phyloP scores from a whole-genome alignment of 2,329 filamentous ascomycete species.

The Sporothrix protearum region DNA sequence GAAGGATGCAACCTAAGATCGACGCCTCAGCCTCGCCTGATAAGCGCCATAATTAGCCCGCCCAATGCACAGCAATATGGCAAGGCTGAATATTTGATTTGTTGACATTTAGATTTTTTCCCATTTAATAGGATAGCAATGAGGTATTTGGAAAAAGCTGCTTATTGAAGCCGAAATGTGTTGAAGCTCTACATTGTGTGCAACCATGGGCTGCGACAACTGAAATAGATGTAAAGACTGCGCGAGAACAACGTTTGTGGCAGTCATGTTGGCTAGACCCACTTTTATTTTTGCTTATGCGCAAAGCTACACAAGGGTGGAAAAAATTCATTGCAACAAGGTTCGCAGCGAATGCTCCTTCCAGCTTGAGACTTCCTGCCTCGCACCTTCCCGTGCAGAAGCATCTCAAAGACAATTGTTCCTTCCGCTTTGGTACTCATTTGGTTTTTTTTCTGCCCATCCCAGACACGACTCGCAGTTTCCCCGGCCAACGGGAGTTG shows the following conservation, averaged over 20 bases:
- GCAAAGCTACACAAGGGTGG: slow-evolving; percentile 9
- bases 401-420: neutral
- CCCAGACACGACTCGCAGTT: neutral
- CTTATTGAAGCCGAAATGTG: neutral
- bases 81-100: neutral
- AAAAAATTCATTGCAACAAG: slow-evolving; percentile 16
- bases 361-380: neutral
- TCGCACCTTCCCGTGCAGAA: slow-evolving; percentile 7
- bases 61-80: neutral
- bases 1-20: slow-evolving; percentile 1
- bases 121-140: no score
- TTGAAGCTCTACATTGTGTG: neutral
- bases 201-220: neutral
- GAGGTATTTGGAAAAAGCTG: neutral
- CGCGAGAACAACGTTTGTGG: neutral
- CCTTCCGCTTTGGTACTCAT: slow-evolving; percentile 8
- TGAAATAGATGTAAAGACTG: no score
- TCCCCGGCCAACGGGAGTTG: neutral
- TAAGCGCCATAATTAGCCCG: neutral
- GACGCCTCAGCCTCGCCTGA: slow-evolving; percentile 3
- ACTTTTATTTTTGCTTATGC: slow-evolving; percentile 16
- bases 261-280: neutral
- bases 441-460: neutral
- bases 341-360: slow-evolving; percentile 7
- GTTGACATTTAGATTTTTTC: neutral